Conservation (phyloP, 345 rosid species). For the Balakata baccata region DNA sequence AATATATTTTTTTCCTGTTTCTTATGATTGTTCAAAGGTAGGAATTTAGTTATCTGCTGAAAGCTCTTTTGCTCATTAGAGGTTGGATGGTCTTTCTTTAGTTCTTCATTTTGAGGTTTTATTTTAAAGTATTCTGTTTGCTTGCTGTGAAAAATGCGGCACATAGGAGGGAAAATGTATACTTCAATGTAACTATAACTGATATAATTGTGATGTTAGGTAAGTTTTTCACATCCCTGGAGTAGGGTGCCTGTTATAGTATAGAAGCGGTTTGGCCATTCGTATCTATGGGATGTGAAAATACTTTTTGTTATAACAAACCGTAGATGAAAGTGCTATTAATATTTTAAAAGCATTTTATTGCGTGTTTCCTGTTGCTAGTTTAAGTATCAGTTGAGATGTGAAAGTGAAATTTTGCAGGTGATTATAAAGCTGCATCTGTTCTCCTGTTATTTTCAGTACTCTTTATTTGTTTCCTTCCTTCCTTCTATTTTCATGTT, state of each 20-base stretch:
- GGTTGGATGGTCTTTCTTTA: too few species aligned
- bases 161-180: background rate
- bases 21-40: too few species aligned
- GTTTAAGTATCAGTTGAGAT: background rate
- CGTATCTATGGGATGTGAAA: background rate
- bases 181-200: background rate
- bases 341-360: background rate
- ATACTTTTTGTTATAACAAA: background rate
- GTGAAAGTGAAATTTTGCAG: background rate
- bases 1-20: too few species aligned
- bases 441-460: background rate
- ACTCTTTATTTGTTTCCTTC: background rate
- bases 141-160: background rate
- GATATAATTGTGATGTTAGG: background rate
- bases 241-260: background rate
- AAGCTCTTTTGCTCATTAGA: too few species aligned
- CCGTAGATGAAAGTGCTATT: background rate
- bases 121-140: background rate
- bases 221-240: too few species aligned
- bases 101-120: background rate
- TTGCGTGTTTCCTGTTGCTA: background rate
- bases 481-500: background rate
- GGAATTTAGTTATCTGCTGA: too few species aligned
- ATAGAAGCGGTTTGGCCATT: constrained; percentile 6
- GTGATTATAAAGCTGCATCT: background rate